A percentile compares a stretch with the other conserved stretches of the same genome.
phyloP scores from a whole-genome alignment of 2,329 filamentous ascomycete species.

The Sporothrix globosa region DNA sequence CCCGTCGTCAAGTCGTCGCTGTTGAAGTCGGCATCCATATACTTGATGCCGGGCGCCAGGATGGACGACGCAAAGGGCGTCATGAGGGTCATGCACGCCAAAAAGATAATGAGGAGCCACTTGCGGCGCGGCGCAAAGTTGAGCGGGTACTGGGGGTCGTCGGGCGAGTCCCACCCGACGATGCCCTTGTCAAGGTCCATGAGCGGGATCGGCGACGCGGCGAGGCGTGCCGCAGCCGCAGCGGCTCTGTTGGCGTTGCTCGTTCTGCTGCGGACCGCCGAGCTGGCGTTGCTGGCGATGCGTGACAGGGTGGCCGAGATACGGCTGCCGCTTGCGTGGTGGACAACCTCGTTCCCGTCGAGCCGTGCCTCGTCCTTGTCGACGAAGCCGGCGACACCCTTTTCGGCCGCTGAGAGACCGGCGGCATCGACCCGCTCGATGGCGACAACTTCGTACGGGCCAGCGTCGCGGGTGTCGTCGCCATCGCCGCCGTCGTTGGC shows the following conservation, averaged over 20 bases:
- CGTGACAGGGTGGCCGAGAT: conserved; percentile 32
- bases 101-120: conserved; percentile 60
- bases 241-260: not conserved
- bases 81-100: conserved; percentile 65
- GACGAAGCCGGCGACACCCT: conserved; percentile 10
- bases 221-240: not conserved
- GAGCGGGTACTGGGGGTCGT: conserved; percentile 61
- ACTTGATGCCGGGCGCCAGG: conserved; percentile 53
- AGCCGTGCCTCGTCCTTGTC: not conserved
- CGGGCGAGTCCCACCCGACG: conserved; percentile 63
- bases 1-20: conserved; percentile 49
- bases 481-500: not conserved
- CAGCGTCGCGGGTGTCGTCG: not conserved
- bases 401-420: conserved; percentile 15
- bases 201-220: conserved; percentile 46
- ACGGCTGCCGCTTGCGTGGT: conserved; percentile 4
- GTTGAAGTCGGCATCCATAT: conserved; percentile 52
- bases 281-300: conserved; percentile 35
- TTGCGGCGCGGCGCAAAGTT: conserved; percentile 61
- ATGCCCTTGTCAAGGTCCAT: conserved; percentile 57
- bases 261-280: conserved; percentile 3
- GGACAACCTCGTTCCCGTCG: not conserved
- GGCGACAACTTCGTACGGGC: conserved; percentile 19
- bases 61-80: conserved; percentile 69
- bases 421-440: not conserved